Evolutionary conservation across 2,329 filamentous ascomycete species (phyloP).

Genomic region (Fusarium drepaniforme): DNA sequence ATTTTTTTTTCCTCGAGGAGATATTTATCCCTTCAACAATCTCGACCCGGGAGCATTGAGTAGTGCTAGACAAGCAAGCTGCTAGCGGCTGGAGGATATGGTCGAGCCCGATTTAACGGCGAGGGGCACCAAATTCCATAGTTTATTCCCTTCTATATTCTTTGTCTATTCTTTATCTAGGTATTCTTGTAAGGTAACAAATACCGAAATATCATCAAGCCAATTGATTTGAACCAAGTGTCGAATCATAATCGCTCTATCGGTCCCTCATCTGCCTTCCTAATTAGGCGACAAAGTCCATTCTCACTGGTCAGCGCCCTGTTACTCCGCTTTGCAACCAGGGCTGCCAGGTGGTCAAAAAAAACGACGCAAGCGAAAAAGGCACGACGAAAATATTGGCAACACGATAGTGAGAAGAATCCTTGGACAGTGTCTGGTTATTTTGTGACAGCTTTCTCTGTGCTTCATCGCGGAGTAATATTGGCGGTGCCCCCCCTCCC

Average conservation of each 20-base stretch:
- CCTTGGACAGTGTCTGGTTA: background rate
- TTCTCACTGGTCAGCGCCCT: conserved; percentile 46
- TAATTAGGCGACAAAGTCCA: conserved; percentile 43
- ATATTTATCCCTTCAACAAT: background rate
- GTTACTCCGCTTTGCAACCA: conserved; percentile 33
- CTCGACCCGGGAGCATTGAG: background rate
- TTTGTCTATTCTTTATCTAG: no score
- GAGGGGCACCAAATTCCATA: background rate
- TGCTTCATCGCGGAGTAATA: background rate
- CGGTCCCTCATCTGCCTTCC: conserved; percentile 33
- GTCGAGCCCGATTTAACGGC: background rate
- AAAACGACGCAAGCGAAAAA: background rate
- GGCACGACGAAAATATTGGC: background rate
- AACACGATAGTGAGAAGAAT: background rate
- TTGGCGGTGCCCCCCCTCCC: background rate
- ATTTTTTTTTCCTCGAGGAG: background rate
- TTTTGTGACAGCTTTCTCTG: background rate
- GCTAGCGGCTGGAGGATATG: background rate
- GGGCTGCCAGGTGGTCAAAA: background rate
- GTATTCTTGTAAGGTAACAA: background rate
- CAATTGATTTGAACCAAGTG: background rate
- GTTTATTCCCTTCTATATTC: no score
- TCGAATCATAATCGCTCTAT: background rate
- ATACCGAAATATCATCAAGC: background rate
- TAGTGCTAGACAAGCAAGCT: background rate